Base-by-base conservation (phyloP, 2,329 filamentous ascomycete species). In the Cryphonectria radicalis region DNA sequence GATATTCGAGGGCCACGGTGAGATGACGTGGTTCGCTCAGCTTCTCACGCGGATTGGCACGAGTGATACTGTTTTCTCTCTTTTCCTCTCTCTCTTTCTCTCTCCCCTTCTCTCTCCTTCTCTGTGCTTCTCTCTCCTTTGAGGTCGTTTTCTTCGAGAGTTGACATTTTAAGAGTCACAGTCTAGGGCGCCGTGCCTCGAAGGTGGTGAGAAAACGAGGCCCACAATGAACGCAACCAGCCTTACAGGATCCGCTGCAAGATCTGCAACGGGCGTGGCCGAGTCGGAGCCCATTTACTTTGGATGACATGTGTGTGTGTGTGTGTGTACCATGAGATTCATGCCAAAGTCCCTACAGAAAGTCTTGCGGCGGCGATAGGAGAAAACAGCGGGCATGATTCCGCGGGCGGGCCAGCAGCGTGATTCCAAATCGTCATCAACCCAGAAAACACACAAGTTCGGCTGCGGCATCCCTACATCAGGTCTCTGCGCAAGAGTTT, bases 401-500 rank as follows among this genome's bases (percentile, higher is more conserved):
- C 59, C 22, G 43, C 66, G 57, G 37, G 63, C 43, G 53, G 66
- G 19, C 57, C 55, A 40, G 55, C 37, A 67, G 63, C 28, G 64
- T 65, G 69, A 69, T 71, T 73, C 72, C 72, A 73, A 71, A 71
- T 42, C 17, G 13, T 63, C 6, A 50, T 50, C 46, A n/a, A 3
- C 35, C 60, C 53, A 3, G n/a, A 6, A 53, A 17, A 50, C 62
- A 50, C 62, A 46, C 40, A 50, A 25, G 17, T 50, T 35, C 57
- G 72, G 69, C 57, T 63, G 22, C 28, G 55, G 42, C 57, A 67
- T 32, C 66, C 67, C 63, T 46, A 28, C 32, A 40, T 50, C 35
- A 40, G 46, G 59, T 40, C 55, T 46, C 40, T 59, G 67, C 66
- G 69, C 69, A 73, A 59, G 66, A 73, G 66, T 73, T 71, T 73